Percentiles rank a stretch among this genome's conserved stretches.
Evolutionary conservation across 2,329 filamentous ascomycete genomes (phyloP).

Genomic region (Lizonia empirigonia): DNA sequence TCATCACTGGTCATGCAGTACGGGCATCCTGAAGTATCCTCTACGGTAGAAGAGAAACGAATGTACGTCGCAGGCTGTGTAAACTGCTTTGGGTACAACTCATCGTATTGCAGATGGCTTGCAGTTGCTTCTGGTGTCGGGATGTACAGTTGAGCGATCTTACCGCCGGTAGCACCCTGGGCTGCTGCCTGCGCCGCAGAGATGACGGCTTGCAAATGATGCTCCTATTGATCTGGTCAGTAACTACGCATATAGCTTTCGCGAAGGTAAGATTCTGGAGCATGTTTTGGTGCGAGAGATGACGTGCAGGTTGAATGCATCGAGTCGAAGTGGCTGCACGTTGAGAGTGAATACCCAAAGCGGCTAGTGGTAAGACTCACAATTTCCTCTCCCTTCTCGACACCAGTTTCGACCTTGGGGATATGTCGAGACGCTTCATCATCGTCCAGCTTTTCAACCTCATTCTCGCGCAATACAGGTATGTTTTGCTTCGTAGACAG

Average conservation of each 20-base stretch:
- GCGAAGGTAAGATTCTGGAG: constrained; percentile 19
- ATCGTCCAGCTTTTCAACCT: constrained; percentile 86
- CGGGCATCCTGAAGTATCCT: constrained; percentile 86
- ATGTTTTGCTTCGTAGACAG: constrained; percentile 89
- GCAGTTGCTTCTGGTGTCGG: constrained; percentile 69
- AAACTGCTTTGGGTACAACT: constrained; percentile 80
- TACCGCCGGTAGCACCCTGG: constrained; percentile 57
- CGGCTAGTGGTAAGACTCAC: constrained; percentile 65
- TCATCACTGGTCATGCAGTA: constrained; percentile 97
- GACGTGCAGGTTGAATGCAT: neutral
- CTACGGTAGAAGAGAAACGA: constrained; percentile 95
- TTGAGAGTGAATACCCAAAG: constrained; percentile 31
- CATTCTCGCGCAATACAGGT: constrained; percentile 84
- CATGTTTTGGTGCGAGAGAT: neutral
- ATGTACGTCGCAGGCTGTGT: constrained; percentile 91
- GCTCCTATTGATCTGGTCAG: constrained; percentile 68
- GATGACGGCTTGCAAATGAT: constrained; percentile 88
- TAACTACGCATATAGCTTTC: constrained; percentile 1
- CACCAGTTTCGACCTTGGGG: constrained; percentile 89
- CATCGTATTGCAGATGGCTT: constrained; percentile 79
- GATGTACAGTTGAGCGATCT: constrained; percentile 68
- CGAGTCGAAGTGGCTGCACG: constrained; percentile 9
- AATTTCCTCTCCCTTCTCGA: constrained; percentile 96
- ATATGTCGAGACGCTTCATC: constrained; percentile 81
- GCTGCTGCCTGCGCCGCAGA: constrained; percentile 65